Evolutionary conservation across 768 basidiomycete species (phyloP).

Genomic region (Podaxis mareebaensis): DNA sequence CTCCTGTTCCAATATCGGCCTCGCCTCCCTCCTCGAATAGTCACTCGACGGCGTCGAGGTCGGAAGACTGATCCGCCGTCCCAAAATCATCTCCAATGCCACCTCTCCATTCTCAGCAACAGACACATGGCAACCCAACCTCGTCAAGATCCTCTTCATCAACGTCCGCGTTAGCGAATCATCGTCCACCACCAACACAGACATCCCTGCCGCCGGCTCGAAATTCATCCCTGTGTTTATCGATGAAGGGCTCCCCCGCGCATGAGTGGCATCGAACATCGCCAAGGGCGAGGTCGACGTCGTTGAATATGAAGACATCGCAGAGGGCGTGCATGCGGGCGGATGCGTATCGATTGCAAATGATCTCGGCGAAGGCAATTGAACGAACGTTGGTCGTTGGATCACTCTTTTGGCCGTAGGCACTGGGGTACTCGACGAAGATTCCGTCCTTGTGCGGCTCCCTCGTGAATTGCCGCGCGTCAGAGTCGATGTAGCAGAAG

Average conservation of each 20-base stretch:
- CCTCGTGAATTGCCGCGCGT: not conserved
- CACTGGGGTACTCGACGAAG: not conserved
- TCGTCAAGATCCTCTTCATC: slow-evolving; percentile 77
- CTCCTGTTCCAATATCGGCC: slow-evolving; percentile 40
- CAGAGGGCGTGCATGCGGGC: slow-evolving; percentile 23
- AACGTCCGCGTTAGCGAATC: slow-evolving; percentile 77
- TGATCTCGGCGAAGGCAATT: slow-evolving; percentile 34
- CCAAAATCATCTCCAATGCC: slow-evolving; percentile 72
- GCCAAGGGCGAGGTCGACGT: slow-evolving; percentile 32
- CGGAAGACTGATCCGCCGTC: slow-evolving; percentile 27
- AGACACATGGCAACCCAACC: slow-evolving; percentile 76
- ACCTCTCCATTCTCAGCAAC: slow-evolving; percentile 84
- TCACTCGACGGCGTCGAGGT: slow-evolving; percentile 41
- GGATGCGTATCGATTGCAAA: slow-evolving; percentile 30
- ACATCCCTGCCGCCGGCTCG: slow-evolving; percentile 45
- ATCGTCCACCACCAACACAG: slow-evolving; percentile 82
- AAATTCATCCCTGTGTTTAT: slow-evolving; percentile 39
- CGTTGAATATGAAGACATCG: slow-evolving; percentile 26
- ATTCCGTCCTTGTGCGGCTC: not conserved
- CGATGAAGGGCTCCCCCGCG: slow-evolving; percentile 39
- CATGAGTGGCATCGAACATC: slow-evolving; percentile 38
- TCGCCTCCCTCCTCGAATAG: slow-evolving; percentile 29
- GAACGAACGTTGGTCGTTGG: slow-evolving; percentile 40
- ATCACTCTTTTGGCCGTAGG: slow-evolving; percentile 4
- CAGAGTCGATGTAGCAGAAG: not conserved